Evolutionary conservation across 768 basidiomycete genomes (phyloP), one percentile per base, ranked within the genome.

Genomic region (Collybiopsis confluens): DNA sequence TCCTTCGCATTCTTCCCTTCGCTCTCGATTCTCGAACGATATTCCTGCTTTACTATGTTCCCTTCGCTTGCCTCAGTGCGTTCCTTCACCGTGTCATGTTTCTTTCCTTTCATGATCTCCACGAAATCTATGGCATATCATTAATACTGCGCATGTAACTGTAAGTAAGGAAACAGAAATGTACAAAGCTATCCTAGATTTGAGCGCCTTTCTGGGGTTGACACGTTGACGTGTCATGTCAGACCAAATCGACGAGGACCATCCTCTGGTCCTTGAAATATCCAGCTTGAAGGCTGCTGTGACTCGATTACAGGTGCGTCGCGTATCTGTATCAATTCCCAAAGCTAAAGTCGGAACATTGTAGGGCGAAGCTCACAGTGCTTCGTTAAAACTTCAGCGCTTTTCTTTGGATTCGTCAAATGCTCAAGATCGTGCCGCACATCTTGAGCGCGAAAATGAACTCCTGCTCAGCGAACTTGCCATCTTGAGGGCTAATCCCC

Each of bases 351-450:
- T n/a, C 36, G 44, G 27, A 52, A 41, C 55, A 28, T 45, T 42
- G 18, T 61, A 90, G 88, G 82, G 88, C 66, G 88, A 90, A 69
- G 80, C 85, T 4, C 81, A 88, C 60, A 62, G 70, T 28, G 73
- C 82, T n/a, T 76, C 85, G 3, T 67, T 88, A 38, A 87, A 82
- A 60, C 76, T 90, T 2, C 88, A 88, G 57, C 72, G 78, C 38
- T 78, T 82, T 52, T 75, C 83, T 7, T 68, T 87, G 20, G 78
- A 86, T 9, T 63, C 76, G 7, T 67, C 80, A 1, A 69, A 73
- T n/a, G 69, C 75, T 1, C 67, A 77, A 33, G 79, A 82, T 40
- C 76, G 75, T 16, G 62, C 73, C 1, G 68, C 68, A 40, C 65
- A 70, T 8, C 73, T 88, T 20, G 81, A 86, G 60, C 73, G 73